Percentiles rank a stretch among this genome's conserved stretches.
phyloP scores from a whole-genome alignment of 1,284 basidiomycete species.

The Leccinum fuscescens region DNA sequence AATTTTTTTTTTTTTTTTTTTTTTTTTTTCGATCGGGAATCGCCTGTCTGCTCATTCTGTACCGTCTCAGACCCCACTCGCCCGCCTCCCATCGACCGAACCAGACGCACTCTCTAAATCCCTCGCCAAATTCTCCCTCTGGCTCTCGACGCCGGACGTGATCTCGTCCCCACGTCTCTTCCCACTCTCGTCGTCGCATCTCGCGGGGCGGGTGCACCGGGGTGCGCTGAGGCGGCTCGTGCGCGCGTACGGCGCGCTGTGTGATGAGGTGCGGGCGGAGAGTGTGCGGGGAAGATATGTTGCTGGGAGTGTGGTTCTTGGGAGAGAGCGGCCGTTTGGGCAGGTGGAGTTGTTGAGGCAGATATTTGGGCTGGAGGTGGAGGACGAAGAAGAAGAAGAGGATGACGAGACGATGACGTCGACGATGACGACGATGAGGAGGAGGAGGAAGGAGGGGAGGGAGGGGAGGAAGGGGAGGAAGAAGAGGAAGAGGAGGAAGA shows the following conservation, averaged over 20 bases:
- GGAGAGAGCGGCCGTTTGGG: constrained; percentile 80
- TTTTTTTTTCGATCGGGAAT: not conserved
- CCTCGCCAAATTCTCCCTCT: constrained; percentile 60
- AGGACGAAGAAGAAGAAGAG: not conserved
- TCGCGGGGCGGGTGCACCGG: constrained; percentile 73
- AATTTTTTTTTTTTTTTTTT: too few species aligned
- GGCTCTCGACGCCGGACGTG: constrained; percentile 67
- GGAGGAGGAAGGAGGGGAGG: too few species aligned
- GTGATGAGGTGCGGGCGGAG: constrained; percentile 69
- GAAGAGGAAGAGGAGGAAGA: too few species aligned
- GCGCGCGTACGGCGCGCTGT: constrained; percentile 67
- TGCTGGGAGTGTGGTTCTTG: constrained; percentile 81
- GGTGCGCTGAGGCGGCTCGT: constrained; percentile 69
- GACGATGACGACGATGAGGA: too few species aligned
- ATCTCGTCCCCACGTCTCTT: constrained; percentile 79
- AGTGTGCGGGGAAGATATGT: constrained; percentile 69
- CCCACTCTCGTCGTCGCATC: constrained; percentile 63
- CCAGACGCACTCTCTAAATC: constrained; percentile 53
- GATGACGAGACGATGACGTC: not conserved
- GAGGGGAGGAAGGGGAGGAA: too few species aligned
- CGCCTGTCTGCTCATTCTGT: not conserved
- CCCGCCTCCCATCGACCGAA: constrained; percentile 58
- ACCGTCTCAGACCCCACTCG: constrained; percentile 63
- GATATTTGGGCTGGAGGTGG: constrained; percentile 67
- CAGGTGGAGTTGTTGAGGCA: constrained; percentile 69